A percentile compares a stretch with the other conserved stretches of the same genome.
These are phyloP conservation scores for Metschnikowia cerradonensis DNA, from an alignment of 805 yeast species.

Conservation along the genomic window DNA sequence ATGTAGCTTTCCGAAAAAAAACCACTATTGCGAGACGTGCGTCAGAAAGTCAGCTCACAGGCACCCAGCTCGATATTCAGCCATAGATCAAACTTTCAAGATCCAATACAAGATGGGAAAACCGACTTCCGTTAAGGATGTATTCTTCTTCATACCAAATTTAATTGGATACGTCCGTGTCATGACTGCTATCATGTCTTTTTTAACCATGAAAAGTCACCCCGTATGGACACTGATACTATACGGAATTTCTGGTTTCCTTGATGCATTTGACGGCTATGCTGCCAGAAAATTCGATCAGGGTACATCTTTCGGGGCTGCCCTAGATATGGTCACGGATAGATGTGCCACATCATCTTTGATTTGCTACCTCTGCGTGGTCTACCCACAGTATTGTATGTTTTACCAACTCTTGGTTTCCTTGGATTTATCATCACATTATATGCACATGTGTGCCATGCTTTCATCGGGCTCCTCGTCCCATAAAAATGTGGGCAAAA, in stretches of 20 bases:
- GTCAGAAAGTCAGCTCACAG: background rate
- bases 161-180: slow-evolving; percentile 87
- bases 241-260: slow-evolving; percentile 82
- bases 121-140: slow-evolving; percentile 31
- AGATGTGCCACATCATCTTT: slow-evolving; percentile 95
- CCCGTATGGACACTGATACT: slow-evolving; percentile 74
- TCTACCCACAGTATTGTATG: slow-evolving; percentile 67
- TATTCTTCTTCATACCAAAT: slow-evolving; percentile 83
- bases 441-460: slow-evolving; percentile 98
- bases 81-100: background rate
- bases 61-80: background rate
- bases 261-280: slow-evolving; percentile 95
- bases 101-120: background rate
- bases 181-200: slow-evolving; percentile 73
- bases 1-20: slow-evolving; percentile 2
- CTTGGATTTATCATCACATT: slow-evolving; percentile 86
- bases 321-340: slow-evolving; percentile 97
- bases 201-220: slow-evolving; percentile 75
- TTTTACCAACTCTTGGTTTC: slow-evolving; percentile 82
- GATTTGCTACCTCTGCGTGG: slow-evolving; percentile 76
- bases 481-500: slow-evolving; percentile 78
- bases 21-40: background rate
- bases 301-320: slow-evolving; percentile 91
- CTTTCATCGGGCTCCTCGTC: slow-evolving; percentile 71
- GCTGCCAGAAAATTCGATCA: slow-evolving; percentile 90